Evolutionary conservation across 176 grass and related monocot genomes (phyloP).

Genomic region (Stipa capillata): DNA sequence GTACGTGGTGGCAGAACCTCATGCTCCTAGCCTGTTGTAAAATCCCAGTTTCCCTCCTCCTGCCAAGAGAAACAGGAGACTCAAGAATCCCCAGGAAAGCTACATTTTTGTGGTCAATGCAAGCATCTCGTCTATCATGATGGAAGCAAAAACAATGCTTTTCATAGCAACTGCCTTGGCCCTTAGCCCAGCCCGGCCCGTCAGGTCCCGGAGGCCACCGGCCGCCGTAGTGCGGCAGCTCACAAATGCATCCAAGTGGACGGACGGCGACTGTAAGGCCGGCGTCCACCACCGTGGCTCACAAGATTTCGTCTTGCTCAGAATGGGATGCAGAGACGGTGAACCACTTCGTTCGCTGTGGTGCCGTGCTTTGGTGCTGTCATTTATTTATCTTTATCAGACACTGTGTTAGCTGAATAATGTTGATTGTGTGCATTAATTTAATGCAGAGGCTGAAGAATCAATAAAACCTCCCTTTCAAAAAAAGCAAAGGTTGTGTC

Average conservation of each 20-base stretch:
- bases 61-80: background rate
- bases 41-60: constrained; percentile 56
- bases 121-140: constrained; percentile 17
- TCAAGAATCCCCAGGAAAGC: constrained; percentile 10
- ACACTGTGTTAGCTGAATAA: too few species aligned
- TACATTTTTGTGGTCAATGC: background rate
- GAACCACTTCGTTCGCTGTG: too few species aligned
- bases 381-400: too few species aligned
- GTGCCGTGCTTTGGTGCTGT: too few species aligned
- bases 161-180: background rate
- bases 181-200: constrained; percentile 34
- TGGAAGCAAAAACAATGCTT: background rate
- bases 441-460: too few species aligned
- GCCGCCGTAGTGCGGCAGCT: constrained; percentile 54
- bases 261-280: constrained; percentile 36
- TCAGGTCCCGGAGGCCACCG: constrained; percentile 49
- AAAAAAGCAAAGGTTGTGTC: background rate
- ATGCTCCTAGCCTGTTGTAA: constrained; percentile 56
- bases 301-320: too few species aligned
- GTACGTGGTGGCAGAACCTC: constrained; percentile 80
- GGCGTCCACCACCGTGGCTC: constrained; percentile 52
- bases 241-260: constrained; percentile 75
- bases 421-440: too few species aligned
- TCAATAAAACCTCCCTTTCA: too few species aligned
- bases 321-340: background rate